phyloP scores from a whole-genome alignment of 2,329 filamentous ascomycete species.

The Catunica adiposa region DNA sequence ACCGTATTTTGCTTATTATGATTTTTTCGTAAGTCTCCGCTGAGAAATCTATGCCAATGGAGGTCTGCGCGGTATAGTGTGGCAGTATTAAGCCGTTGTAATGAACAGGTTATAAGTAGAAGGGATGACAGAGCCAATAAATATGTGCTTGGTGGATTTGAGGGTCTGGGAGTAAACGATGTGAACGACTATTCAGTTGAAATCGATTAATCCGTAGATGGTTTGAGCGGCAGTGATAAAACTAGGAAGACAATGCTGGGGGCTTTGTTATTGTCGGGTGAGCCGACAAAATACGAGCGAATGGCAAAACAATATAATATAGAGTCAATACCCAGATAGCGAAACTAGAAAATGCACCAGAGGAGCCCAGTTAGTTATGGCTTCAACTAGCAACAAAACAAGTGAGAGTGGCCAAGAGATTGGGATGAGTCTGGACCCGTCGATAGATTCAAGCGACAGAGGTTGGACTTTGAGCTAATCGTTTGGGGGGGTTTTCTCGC shows the following conservation, averaged over 20 bases:
- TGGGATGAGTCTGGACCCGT: background rate
- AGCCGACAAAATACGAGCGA: too few relatives aligned
- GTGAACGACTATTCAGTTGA: background rate
- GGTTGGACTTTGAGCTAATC: background rate
- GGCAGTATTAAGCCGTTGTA: too few relatives aligned
- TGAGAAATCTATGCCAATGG: background rate
- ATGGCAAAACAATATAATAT: background rate
- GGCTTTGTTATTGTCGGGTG: too few relatives aligned
- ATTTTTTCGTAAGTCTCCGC: background rate
- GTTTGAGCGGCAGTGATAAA: background rate
- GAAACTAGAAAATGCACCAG: background rate
- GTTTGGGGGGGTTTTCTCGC: background rate
- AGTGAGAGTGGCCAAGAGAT: background rate
- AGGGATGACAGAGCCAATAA: background rate
- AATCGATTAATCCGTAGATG: background rate
- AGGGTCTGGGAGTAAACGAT: background rate
- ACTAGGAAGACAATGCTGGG: background rate
- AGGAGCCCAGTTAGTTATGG: background rate
- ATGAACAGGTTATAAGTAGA: background rate
- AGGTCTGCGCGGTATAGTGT: background rate
- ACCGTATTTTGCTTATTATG: background rate
- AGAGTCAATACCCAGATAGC: background rate
- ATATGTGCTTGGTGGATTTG: background rate
- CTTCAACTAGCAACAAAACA: background rate
- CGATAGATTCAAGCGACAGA: background rate